Evolutionary conservation across 2,329 filamentous ascomycete genomes (phyloP).

Genomic region (Neurospora crassa): DNA sequence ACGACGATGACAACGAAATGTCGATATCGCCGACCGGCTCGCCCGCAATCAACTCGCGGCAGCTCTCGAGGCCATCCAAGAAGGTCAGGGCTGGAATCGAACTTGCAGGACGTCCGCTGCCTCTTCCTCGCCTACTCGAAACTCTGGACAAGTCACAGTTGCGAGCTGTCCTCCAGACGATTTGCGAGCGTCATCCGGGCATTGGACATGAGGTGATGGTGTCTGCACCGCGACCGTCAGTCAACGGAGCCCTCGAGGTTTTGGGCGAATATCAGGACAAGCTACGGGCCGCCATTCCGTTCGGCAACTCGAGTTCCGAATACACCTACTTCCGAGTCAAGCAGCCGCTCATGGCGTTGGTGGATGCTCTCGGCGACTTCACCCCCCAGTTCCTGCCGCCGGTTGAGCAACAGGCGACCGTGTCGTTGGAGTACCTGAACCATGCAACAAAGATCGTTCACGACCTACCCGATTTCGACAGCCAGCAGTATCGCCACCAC

Average conservation of each 20-base stretch:
- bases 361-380: conserved; percentile 87
- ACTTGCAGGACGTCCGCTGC: conserved; percentile 46
- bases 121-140: conserved; percentile 70
- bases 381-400: conserved; percentile 93
- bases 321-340: conserved; percentile 93
- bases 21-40: conserved; percentile 79
- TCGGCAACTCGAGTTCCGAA: conserved; percentile 76
- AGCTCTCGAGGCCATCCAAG: conserved; percentile 58
- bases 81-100: conserved; percentile 52
- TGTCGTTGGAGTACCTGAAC: conserved; percentile 80
- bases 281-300: conserved; percentile 72
- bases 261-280: conserved; percentile 72
- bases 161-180: conserved; percentile 74
- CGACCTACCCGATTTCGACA: conserved; percentile 82
- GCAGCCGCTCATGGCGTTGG: conserved; percentile 66
- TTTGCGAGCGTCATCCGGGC: conserved; percentile 82
- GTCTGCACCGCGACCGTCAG: conserved; percentile 78
- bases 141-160: conserved; percentile 82
- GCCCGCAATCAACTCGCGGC: conserved; percentile 61
- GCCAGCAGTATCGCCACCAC: conserved; percentile 77
- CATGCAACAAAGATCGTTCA: conserved; percentile 86
- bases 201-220: conserved; percentile 77
- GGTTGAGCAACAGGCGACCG: conserved; percentile 72
- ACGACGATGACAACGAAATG: conserved; percentile 80
- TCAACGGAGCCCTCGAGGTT: conserved; percentile 69